Conservation (phyloP, 345 rosid species). For the Carallia brachiata region DNA sequence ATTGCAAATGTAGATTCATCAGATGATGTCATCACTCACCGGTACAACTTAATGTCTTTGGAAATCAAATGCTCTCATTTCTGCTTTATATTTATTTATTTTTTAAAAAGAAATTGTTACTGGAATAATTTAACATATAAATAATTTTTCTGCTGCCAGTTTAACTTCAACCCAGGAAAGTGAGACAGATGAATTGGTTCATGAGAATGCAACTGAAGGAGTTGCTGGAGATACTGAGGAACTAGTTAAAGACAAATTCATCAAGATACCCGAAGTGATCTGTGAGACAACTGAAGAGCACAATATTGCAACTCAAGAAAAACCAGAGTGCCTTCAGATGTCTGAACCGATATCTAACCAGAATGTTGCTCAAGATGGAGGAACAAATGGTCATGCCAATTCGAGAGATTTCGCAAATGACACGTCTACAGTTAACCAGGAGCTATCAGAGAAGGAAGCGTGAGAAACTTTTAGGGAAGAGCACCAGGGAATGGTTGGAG, state of each 20-base stretch:
- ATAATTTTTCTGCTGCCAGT: constrained; percentile 27
- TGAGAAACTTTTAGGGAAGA: constrained; percentile 20
- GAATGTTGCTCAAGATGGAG: constrained; percentile 15
- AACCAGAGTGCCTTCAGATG: constrained; percentile 22
- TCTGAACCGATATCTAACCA: constrained; percentile 25
- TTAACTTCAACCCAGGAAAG: constrained; percentile 31
- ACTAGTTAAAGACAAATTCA: constrained; percentile 40
- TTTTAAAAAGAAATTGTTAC: neutral
- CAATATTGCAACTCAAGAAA: constrained; percentile 33
- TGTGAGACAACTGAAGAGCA: constrained; percentile 30
- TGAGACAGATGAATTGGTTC: constrained; percentile 32
- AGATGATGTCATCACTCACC: constrained; percentile 30
- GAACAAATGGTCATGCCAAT: constrained; percentile 15
- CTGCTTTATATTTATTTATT: neutral
- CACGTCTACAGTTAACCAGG: neutral
- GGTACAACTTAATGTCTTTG: constrained; percentile 35
- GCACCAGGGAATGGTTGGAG: constrained; percentile 11
- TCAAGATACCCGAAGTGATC: constrained; percentile 45
- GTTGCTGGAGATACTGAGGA: constrained; percentile 33
- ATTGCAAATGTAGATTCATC: constrained; percentile 29
- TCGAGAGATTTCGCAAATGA: constrained; percentile 7
- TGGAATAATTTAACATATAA: neutral
- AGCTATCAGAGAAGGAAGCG: neutral
- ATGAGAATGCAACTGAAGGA: constrained; percentile 31
- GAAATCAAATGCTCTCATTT: neutral